Base-by-base conservation (phyloP, 2,329 filamentous ascomycete genomes). In the Dactylella cylindrospora region DNA sequence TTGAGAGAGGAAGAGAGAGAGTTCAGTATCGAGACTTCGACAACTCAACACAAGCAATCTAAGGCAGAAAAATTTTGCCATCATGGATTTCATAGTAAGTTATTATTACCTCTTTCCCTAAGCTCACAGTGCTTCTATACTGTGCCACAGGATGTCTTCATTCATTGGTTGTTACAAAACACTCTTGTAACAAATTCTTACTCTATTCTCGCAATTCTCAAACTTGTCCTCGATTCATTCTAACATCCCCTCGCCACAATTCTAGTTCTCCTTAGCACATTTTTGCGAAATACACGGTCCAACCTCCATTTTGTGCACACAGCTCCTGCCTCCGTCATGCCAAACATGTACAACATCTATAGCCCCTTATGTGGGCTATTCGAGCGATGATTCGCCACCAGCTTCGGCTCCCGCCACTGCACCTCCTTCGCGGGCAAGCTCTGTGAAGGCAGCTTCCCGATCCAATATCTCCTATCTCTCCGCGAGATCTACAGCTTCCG, bases 261-360 rank as follows among this genome's bases (percentile, higher is more conserved):
- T 81, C 57, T 79, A 85, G 83, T 74, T 85, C 70, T 84, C 82
- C 71, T 77, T 86, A 68, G 83, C 83, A 68, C 83, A 85, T 71
- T 85, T 85, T 70, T 86, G 83, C 76, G 83, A 86, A 71, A 77
- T 81, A 65, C 83, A 86, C 73, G 83, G 83, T 65, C 83, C 83
- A 41, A 85, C 83, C 39, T 83, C 83, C 43, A 72, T 86, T 57
- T 84, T 86, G 80, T 83, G 85, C 68, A 86, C 83, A 28, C 82
- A 86, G 71, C 82, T 82, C 41, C 73, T 84, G 10, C 80, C 81
- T 1, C 79, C 81, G 9, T 76, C 79, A 40, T 86, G 83, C 69
- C 75, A 75, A 54, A 75, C 77, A 67, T 86, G 83, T 70, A 57
- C 65, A 45, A 57, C 53, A 17, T 60, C 40, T 44, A 40, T 31